phyloP scores from a whole-genome alignment of 2,329 filamentous ascomycete genomes.

The Colletotrichum camelliae region DNA sequence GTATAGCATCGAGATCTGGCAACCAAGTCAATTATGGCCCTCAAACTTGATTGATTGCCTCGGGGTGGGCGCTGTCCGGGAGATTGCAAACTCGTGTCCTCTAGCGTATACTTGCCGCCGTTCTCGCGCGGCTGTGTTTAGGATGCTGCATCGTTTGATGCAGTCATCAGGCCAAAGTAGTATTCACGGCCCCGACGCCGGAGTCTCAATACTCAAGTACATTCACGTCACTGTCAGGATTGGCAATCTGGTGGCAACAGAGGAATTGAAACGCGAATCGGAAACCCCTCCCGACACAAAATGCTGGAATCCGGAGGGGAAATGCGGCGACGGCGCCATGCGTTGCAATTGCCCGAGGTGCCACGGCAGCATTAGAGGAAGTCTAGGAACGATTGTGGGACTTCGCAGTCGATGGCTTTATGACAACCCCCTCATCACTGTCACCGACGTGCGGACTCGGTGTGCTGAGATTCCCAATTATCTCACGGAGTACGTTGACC shows the following conservation, averaged over 20 bases:
- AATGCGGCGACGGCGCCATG: no score
- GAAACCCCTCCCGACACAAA: fast-evolving
- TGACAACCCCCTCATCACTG: fast-evolving
- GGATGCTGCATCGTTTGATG: not conserved
- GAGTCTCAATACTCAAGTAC: not conserved
- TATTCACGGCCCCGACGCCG: fast-evolving
- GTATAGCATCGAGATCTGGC: no score
- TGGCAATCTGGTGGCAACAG: not conserved
- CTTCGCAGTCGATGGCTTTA: not conserved
- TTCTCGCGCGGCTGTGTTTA: not conserved
- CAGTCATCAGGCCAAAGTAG: not conserved
- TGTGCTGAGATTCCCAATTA: not conserved
- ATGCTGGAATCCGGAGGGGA: not conserved
- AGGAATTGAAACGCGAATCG: fast-evolving
- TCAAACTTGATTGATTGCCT: no score
- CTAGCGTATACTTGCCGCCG: not conserved
- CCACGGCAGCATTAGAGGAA: fast-evolving
- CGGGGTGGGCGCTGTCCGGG: fast-evolving
- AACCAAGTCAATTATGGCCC: no score
- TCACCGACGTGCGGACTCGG: fast-evolving
- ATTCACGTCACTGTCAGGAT: not conserved
- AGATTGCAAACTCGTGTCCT: not conserved
- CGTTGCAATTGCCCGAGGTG: no score
- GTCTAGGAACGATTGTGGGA: not conserved
- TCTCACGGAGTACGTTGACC: fast-evolving